Conservation (phyloP, 1,284 basidiomycete genomes). For the Moesziomyces globuligerus region DNA sequence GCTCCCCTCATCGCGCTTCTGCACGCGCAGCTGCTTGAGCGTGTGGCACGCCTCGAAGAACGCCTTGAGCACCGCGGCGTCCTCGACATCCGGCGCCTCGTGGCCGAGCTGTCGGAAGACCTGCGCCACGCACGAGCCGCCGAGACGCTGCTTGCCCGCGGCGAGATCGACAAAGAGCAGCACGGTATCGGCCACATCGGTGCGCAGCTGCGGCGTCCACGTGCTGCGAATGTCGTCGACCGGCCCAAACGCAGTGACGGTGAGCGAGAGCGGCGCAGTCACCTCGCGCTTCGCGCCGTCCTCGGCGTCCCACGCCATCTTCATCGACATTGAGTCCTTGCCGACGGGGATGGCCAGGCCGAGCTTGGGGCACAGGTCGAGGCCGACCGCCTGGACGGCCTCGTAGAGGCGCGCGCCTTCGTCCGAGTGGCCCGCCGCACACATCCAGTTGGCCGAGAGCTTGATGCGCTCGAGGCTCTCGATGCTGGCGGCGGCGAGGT, state of each 20-base stretch:
- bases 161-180: slow-evolving; percentile 92
- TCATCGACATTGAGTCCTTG: slow-evolving; percentile 99
- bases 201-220: slow-evolving; percentile 88
- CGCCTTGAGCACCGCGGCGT: slow-evolving; percentile 77
- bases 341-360: slow-evolving; percentile 96
- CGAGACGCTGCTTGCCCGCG: slow-evolving; percentile 82
- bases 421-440: slow-evolving; percentile 86
- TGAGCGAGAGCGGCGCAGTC: slow-evolving; percentile 87
- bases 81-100: slow-evolving; percentile 89
- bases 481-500: slow-evolving; percentile 84
- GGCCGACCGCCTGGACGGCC: slow-evolving; percentile 89
- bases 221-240: slow-evolving; percentile 82
- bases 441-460: slow-evolving; percentile 99
- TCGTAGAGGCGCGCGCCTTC: slow-evolving; percentile 92
- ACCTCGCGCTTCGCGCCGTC: slow-evolving; percentile 78
- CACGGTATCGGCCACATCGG: slow-evolving; percentile 72
- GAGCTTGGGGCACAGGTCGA: slow-evolving; percentile 93
- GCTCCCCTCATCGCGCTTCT: slow-evolving; percentile 70
- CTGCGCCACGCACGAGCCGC: slow-evolving; percentile 94
- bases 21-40: slow-evolving; percentile 71
- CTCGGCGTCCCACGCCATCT: slow-evolving; percentile 85
- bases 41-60: slow-evolving; percentile 83
- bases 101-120: slow-evolving; percentile 91
- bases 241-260: slow-evolving; percentile 93
- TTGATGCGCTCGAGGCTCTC: slow-evolving; percentile 81